Evolutionary conservation across 1,139 yeast genomes (phyloP), one percentile per base, ranked within the genome.

Genomic region (Cylindricascospora bacillispora): DNA sequence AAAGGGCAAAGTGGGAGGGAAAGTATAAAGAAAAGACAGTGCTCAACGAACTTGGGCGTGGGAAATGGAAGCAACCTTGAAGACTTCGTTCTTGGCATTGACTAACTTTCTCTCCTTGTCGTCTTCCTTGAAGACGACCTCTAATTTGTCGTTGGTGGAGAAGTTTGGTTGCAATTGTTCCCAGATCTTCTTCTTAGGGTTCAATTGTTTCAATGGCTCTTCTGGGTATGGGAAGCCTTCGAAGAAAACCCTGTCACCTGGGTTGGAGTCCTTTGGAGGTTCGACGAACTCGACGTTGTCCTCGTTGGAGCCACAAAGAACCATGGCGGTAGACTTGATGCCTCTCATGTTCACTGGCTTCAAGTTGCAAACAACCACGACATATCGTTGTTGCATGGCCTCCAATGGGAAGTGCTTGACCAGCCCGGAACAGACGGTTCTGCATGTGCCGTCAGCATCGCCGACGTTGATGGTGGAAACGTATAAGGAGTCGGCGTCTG

Each of bases 151-250:
- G 44, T 65, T 74, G 26, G 97, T 86, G 35, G 89, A 63, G 67
- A 89, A 86, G 36, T 69, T 66, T 30, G 95, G 97, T 65, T 92
- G 98, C 42, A 82, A 66, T 31, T 86, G 69, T 67, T 92, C 99
- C 89, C 94, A 92, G 40, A 89, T 67, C 71, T 92, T 92, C 80
- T 89, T 92, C 76, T 92, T 92, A 47, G 99, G 98, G 63, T 89
- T 86, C 59, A 92, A 68, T 54, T 78, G 92, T 54, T 83, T 73
- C 60, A 85, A 93, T 42, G 99, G 98, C 34, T 70, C 71, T 40
- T 82, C 82, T 49, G 83, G 77, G 27, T 54, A 54, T n/a, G n/a
- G n/a, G 57, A 65, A 85, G 36, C 82, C 92, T 62, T 85, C 95
- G 51, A 92, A 89, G 70, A 82, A 85, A 42, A 89, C 70, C 66